Conservation (phyloP, 345 rosid species). For the Bretschneidera sinensis region DNA sequence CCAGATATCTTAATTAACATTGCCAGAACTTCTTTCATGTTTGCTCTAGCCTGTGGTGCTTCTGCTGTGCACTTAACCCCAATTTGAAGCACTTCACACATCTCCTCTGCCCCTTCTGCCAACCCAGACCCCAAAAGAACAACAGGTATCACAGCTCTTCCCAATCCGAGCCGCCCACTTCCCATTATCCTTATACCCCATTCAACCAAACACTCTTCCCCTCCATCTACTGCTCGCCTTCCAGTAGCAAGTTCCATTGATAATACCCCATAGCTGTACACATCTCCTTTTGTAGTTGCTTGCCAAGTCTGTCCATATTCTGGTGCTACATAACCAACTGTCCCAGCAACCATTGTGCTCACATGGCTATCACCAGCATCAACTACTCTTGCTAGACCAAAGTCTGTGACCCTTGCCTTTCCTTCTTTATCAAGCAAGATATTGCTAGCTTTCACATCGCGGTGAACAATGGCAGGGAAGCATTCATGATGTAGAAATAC, state of each 20-base stretch:
- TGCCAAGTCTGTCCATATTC: constrained; percentile 95
- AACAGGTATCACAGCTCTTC: constrained; percentile 36
- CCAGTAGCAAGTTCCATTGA: constrained; percentile 87
- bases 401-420: constrained; percentile 77
- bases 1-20: constrained; percentile 48
- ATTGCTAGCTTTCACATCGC: constrained; percentile 95
- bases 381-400: constrained; percentile 80
- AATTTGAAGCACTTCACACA: constrained; percentile 56
- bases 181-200: constrained; percentile 73
- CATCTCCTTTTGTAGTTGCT: constrained; percentile 93
- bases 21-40: constrained; percentile 78
- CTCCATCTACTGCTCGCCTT: constrained; percentile 85
- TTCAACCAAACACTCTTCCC: constrained; percentile 88
- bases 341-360: constrained; percentile 88
- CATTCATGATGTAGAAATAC: constrained; percentile 91
- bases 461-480: constrained; percentile 78
- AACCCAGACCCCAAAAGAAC: constrained; percentile 57
- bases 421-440: constrained; percentile 69
- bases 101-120: constrained; percentile 57
- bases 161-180: constrained; percentile 20
- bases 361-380: constrained; percentile 77
- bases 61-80: constrained; percentile 75
- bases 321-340: constrained; percentile 90
- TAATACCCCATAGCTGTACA: constrained; percentile 83
- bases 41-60: constrained; percentile 80